These are phyloP conservation scores for Ustilago vetiveriae DNA, from an alignment of 1,284 basidiomycete genomes.

Conservation along the genomic window DNA sequence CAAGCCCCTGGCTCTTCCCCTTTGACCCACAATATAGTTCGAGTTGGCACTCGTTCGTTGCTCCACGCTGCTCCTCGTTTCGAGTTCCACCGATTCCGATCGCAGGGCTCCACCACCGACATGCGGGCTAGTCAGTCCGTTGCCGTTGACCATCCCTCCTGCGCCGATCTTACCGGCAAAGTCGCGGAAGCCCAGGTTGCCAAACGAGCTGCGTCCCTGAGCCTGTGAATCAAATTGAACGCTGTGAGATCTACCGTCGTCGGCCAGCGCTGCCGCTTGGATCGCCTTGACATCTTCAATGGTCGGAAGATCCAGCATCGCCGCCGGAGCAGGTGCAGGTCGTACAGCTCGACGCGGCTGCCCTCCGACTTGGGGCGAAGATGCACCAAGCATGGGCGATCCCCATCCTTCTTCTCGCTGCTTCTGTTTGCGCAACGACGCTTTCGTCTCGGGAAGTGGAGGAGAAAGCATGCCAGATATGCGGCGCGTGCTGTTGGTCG, in stretches of 20 bases:
- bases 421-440: slow-evolving; percentile 55
- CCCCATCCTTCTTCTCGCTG: slow-evolving; percentile 48
- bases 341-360: slow-evolving; percentile 23
- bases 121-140: slow-evolving; percentile 13
- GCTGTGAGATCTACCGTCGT: slow-evolving; percentile 46
- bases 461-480: slow-evolving; percentile 35
- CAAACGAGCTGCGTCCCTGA: slow-evolving; percentile 22
- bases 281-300: slow-evolving; percentile 64
- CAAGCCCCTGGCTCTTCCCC: slow-evolving; percentile 33
- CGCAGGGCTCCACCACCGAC: slow-evolving; percentile 1
- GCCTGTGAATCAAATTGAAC: slow-evolving; percentile 32
- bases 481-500: slow-evolving; percentile 34
- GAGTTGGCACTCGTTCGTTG: slow-evolving; percentile 10
- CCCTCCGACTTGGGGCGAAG: slow-evolving; percentile 1
- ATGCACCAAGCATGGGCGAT: slow-evolving; percentile 20
- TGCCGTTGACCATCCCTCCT: slow-evolving; percentile 8
- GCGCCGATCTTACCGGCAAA: slow-evolving; percentile 30
- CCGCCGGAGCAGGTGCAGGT: slow-evolving; percentile 52
- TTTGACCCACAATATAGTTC: slow-evolving; percentile 38
- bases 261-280: slow-evolving; percentile 54
- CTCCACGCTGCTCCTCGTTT: slow-evolving; percentile 32
- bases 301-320: slow-evolving; percentile 61
- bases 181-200: slow-evolving; percentile 40
- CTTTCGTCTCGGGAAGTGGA: slow-evolving; percentile 43
- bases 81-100: slow-evolving; percentile 34